Conservation (phyloP, 2,329 filamentous ascomycete species). For the Sordariomycetes sp. region DNA sequence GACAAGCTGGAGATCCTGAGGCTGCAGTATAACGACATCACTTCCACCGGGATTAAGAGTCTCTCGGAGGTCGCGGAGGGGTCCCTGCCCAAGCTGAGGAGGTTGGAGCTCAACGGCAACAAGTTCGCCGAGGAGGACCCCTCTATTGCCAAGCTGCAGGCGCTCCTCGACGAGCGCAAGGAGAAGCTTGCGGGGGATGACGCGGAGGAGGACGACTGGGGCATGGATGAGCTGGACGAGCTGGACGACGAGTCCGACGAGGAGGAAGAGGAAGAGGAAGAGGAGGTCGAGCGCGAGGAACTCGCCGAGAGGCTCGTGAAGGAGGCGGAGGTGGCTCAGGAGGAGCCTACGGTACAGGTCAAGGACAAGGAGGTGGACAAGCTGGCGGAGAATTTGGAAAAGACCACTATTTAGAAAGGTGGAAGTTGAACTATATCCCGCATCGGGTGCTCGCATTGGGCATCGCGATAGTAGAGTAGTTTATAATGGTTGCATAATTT, state of each 20-base stretch:
- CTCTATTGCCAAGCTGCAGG: slow-evolving; percentile 52
- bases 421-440: not conserved
- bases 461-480: not conserved
- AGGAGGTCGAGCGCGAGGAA: slow-evolving; percentile 45
- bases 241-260: slow-evolving; percentile 67
- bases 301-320: slow-evolving; percentile 56
- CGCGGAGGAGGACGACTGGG: slow-evolving; percentile 69
- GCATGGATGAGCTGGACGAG: slow-evolving; percentile 74
- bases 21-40: slow-evolving; percentile 92
- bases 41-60: slow-evolving; percentile 56
- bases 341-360: slow-evolving; percentile 56
- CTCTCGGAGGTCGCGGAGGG: slow-evolving; percentile 56
- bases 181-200: slow-evolving; percentile 54
- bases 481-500: not conserved
- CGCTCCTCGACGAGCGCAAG: slow-evolving; percentile 64
- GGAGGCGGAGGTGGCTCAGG: slow-evolving; percentile 58
- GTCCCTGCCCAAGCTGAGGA: slow-evolving; percentile 61
- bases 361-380: slow-evolving; percentile 72
- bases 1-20: slow-evolving; percentile 66
- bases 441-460: not conserved
- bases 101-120: slow-evolving; percentile 92
- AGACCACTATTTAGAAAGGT: slow-evolving; percentile 41
- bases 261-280: slow-evolving; percentile 56
- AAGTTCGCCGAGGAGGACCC: slow-evolving; percentile 81
- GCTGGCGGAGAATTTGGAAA: slow-evolving; percentile 61